Evolutionary conservation across 192 early-diverging fungal species (phyloP), one percentile per base, ranked within the genome.

Genomic region (Lobosporangium transversale): DNA sequence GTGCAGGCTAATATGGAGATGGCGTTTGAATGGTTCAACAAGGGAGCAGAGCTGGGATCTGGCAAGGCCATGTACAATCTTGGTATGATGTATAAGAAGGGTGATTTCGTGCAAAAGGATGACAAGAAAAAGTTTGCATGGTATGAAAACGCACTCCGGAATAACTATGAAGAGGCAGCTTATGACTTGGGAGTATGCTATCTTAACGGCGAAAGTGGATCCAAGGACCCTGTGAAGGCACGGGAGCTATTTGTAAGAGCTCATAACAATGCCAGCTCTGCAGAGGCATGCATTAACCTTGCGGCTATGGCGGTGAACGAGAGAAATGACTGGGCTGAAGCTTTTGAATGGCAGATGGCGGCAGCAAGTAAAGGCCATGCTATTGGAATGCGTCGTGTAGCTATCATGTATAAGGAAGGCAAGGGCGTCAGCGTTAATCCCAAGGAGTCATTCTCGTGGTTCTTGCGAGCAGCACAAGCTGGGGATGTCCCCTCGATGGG

Each of bases 111-210:
- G 26, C 73, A 74, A 47, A 80, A 81, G 50, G 83, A 89, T 32
- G 63, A 79, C 24, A 49, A 65, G 47, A 56, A 82, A 54, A 89
- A 85, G 37, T 78, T 85, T 50, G 66, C 81, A 21, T 90, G 88
- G 89, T 91, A 89, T 49, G 54, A 66, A 42, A 75, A 83, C 37
- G 88, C 89, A 4, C 89, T 89, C 49, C 40, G 74, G 43, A 84
- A 91, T 36, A 82, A 85, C 11, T 80, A 90, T 29, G 81, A 86
- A 35, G 67, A 80, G 12, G 84, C 84, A 15, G 80, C 61, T 78
- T 84, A 79, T 51, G 81, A 92, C 53, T 65, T 95, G 48, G 93
- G 92, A 9, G 93, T 89, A 58, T 95, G 93, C 55, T 95, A 90
- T 61, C 87, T 91, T 33, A 92, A 94, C 66, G 92, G 91, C 30